Evolutionary conservation across 225 moss, liverwort and hornwort genomes (phyloP).

Genomic region (Straminergon stramineum): DNA sequence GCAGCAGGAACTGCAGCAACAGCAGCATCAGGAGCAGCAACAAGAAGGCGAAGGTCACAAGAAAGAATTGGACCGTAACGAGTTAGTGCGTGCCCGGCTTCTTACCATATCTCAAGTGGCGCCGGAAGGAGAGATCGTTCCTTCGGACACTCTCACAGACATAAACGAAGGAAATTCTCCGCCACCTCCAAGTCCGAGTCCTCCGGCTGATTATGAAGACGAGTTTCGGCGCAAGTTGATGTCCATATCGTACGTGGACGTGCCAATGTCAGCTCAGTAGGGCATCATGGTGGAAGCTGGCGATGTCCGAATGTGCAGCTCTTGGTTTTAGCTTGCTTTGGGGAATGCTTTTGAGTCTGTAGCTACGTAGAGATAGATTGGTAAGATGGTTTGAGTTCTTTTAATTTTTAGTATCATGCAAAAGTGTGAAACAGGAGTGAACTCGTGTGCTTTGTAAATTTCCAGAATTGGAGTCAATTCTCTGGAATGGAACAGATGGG

Average conservation of each 20-base stretch:
- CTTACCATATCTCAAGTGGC: constrained; percentile 25
- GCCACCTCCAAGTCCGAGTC: neutral
- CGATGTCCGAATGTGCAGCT: neutral
- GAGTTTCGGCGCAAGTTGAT: constrained; percentile 43
- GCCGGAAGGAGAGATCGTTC: constrained; percentile 2
- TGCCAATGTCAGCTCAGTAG: constrained; percentile 14
- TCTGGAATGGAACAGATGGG: neutral
- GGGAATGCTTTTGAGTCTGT: neutral
- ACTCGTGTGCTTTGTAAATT: constrained; percentile 1
- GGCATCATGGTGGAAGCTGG: neutral
- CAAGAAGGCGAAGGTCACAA: neutral
- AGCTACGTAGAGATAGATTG: neutral
- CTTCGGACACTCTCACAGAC: neutral
- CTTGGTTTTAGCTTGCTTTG: neutral
- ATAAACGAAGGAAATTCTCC: neutral
- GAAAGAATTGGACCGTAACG: constrained; percentile 11
- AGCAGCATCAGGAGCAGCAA: neutral
- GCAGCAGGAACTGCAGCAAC: constrained; percentile 4
- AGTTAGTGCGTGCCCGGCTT: constrained; percentile 31
- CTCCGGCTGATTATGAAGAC: constrained; percentile 8
- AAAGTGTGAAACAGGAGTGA: neutral
- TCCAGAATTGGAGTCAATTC: neutral
- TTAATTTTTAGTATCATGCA: neutral
- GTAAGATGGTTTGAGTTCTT: neutral
- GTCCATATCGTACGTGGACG: constrained; percentile 27